Evolutionary conservation across 2,329 filamentous ascomycete genomes (phyloP).

Genomic region (Neofusicoccum kwambonambiense): DNA sequence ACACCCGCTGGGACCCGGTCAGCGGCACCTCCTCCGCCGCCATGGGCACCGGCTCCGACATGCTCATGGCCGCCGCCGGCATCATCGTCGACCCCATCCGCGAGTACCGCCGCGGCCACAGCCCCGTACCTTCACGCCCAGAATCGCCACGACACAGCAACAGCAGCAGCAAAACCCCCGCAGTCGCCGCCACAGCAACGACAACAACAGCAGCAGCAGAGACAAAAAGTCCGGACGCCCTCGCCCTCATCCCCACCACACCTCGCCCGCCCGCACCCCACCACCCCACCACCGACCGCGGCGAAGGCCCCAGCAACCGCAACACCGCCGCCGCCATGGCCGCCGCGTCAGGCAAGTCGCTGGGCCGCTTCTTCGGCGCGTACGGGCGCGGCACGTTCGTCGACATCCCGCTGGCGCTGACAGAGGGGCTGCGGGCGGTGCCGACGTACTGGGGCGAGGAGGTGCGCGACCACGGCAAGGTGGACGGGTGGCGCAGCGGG

Average conservation of each 20-base stretch:
- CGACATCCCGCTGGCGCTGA: slow-evolving; percentile 37
- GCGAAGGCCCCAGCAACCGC: neutral
- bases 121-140: neutral
- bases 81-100: slow-evolving; percentile 40
- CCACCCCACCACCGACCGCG: too few relatives aligned
- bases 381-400: slow-evolving; percentile 34
- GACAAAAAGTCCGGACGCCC: neutral
- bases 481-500: slow-evolving; percentile 37
- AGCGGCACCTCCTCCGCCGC: slow-evolving; percentile 62
- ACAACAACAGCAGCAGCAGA: too few relatives aligned
- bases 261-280: too few relatives aligned
- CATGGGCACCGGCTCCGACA: slow-evolving; percentile 52
- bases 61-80: slow-evolving; percentile 58
- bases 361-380: slow-evolving; percentile 25
- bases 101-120: slow-evolving; percentile 1
- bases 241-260: neutral
- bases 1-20: slow-evolving; percentile 59
- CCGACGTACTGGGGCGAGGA: slow-evolving; percentile 38
- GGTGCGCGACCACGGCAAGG: slow-evolving; percentile 30
- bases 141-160: too few relatives aligned
- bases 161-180: too few relatives aligned
- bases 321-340: slow-evolving; percentile 21
- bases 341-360: slow-evolving; percentile 21
- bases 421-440: slow-evolving; percentile 37
- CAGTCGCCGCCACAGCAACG: too few relatives aligned